Base-by-base conservation (phyloP, 495 filamentous ascomycete species). In the Xylaria nigripes region DNA sequence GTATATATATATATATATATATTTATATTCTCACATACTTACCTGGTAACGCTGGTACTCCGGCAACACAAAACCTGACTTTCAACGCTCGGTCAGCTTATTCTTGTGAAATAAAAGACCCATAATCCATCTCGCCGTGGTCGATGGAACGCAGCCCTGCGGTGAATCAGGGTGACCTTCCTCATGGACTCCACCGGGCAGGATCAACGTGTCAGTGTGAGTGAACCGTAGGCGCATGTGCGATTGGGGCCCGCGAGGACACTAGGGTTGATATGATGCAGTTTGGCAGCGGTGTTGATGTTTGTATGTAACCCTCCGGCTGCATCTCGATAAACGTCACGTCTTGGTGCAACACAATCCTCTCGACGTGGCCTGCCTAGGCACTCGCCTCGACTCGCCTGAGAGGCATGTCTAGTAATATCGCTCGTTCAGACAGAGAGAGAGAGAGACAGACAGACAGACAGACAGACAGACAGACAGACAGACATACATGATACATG, bases 241-340 rank as follows among this genome's bases (percentile, higher is more conserved):
- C 13, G 24, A 32, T 48, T 29, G 27, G 45, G n/a, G 7, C 25
- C 16, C 8, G 21, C 10, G 23, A 40, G 43, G 6, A 9, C 36
- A 18, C 44, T 24, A 23, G 34, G 34, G 36, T 40, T 6, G 12
- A 16, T 12, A 23, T 19, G 36, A 30, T 48, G 45, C 44, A 41
- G 36, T 40, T 48, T 48, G 44, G 30, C 34, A 48, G 12, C 24
- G n/a, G 46, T 42, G 16, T 13, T 34, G 18, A 21, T 24, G 34
- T 30, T 41, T 48, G 44, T 30, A 47, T 45, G 34, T 34, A 29
- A 45, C 32, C 34, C 51, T 41, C 36, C 44, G 44, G 32, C 51
- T 54, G 51, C 51, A 54, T 48, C 45, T 54, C 45, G 51, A 54
- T 48, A 47, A 47, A 19, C 44, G 24, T 42, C 22, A 42, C 19